Percentiles rank a stretch among this genome's conserved stretches.
Conservation (phyloP, 2,329 filamentous ascomycete genomes). For the Colletotrichum incanum region DNA sequence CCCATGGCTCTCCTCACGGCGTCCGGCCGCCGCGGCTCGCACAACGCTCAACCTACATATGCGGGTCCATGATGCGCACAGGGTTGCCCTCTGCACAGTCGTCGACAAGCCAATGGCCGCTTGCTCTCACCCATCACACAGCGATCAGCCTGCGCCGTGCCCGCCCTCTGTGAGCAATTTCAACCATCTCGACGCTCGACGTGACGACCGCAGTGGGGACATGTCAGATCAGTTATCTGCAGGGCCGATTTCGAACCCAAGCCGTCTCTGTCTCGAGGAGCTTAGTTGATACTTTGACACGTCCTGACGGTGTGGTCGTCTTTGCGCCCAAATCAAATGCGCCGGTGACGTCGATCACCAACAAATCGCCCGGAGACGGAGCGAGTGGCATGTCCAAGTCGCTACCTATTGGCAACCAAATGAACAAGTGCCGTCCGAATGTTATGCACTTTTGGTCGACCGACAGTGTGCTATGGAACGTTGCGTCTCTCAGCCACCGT, state of each 20-base stretch:
- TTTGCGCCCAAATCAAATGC: conserved; percentile 15
- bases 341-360: conserved; percentile 19
- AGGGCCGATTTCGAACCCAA: conserved; percentile 32
- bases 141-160: conserved; percentile 24
- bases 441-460: not conserved
- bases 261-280: not conserved
- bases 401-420: not conserved
- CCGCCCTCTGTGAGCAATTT: conserved; percentile 22
- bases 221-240: conserved; percentile 39
- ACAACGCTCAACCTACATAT: conserved; percentile 37
- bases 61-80: conserved; percentile 43
- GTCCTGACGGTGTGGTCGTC: conserved; percentile 6
- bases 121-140: conserved; percentile 3
- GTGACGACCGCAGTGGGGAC: conserved; percentile 27
- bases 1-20: conserved; percentile 25
- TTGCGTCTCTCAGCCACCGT: conserved; percentile 37
- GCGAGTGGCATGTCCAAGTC: conserved; percentile 3
- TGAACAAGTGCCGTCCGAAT: not conserved
- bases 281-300: conserved; percentile 21
- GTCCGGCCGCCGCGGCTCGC: conserved; percentile 35
- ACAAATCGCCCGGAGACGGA: conserved; percentile 16
- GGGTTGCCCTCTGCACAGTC: conserved; percentile 32
- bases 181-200: conserved; percentile 12
- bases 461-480: conserved; percentile 33
- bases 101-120: conserved; percentile 25